Evolutionary conservation across 2,329 filamentous ascomycete species (phyloP).

Genomic region (Colletotrichum theobromicola): DNA sequence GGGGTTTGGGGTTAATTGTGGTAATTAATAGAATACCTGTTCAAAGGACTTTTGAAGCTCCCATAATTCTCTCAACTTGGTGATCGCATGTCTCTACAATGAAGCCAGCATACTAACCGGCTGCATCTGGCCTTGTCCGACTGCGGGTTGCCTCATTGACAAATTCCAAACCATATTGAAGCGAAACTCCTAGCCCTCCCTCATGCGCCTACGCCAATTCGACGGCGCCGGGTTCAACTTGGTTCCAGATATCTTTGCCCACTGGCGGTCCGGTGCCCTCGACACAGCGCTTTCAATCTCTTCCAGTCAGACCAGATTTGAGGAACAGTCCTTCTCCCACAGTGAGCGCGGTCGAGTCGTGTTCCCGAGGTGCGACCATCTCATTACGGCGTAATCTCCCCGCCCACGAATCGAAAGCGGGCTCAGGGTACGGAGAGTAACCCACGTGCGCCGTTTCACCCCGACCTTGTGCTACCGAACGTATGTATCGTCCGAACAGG

Average conservation of each 20-base stretch:
- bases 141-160: no score
- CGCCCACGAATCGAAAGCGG: background rate
- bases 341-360: background rate
- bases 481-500: background rate
- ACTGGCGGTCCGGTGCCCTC: no score
- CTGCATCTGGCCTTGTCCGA: no score
- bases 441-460: background rate
- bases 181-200: no score
- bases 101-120: background rate
- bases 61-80: fast-evolving
- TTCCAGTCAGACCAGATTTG: background rate
- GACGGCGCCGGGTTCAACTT: no score
- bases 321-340: background rate
- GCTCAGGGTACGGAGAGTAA: background rate
- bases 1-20: background rate
- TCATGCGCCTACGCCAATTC: no score
- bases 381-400: background rate
- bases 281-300: no score
- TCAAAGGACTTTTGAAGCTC: background rate
- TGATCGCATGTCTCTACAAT: background rate
- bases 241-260: no score
- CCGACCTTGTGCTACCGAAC: background rate
- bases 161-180: no score
- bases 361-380: background rate
- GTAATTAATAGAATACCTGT: conserved; percentile 2